Evolutionary conservation across 2,329 filamentous ascomycete species (phyloP), one percentile per base, ranked within the genome.

Genomic region (Cryoendolithus antarcticus): DNA sequence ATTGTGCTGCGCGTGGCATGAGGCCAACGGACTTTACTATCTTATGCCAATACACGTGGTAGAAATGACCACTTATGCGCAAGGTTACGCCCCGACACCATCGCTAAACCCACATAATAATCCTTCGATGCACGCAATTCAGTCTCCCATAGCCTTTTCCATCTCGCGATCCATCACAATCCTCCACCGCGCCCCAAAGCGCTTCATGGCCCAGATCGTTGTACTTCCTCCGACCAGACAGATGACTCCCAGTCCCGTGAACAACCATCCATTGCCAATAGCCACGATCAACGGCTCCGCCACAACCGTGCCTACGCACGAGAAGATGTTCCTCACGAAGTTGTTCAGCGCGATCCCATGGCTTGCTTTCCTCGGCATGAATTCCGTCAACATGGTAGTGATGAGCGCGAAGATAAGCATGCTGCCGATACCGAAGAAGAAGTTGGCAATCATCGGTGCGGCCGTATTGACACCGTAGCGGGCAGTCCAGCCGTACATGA

Each of bases 351-450:
- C 85, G 3, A 89, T 81, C 1, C 82, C 83, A 8, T 74, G 74
- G 3, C 77, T 82, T 36, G 78, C 80, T 45, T 72, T 70, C 32
- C 74, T 70, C 9, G 82, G 82, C 69, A 89, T 80, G 54, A 89
- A 86, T 54, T 91, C 84, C 0, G 84, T 89, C 48, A 91, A 65
- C 81, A 91, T 86, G 0, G 85, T 91, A 0, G 82, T 86, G 0
- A 75, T 47, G 49, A 76, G 71, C 35, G 75, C 72, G 61, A 84
- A 86, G 24, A 86, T 77, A 3, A 91, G 67, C 85, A 93, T 91
- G 27, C 73, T 80, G 2, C 80, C 79, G 3, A 82, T 50, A 10
- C 85, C 85, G 51, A 89, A 91, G 55, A 60, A 59, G 50, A 60
- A 60, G 32, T 60, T 60, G 13, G 54, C 53, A 2, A 60, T 43